A percentile compares a stretch with the other conserved stretches of the same genome.
phyloP scores from a whole-genome alignment of 2,329 filamentous ascomycete genomes.

The Fusarium foetens region DNA sequence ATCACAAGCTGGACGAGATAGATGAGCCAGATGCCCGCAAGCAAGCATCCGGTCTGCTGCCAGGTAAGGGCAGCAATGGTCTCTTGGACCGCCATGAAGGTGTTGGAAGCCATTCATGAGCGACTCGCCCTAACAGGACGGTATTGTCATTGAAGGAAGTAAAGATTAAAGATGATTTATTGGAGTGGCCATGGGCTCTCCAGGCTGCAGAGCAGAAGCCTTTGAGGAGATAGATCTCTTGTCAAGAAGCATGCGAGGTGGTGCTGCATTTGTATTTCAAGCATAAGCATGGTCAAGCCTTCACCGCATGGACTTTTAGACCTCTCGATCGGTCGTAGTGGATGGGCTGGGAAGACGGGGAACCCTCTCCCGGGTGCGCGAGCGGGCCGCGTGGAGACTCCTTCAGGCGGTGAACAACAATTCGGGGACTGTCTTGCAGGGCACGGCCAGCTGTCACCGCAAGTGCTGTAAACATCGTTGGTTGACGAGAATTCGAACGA shows the following conservation, averaged over 20 bases:
- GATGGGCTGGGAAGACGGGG: conserved; percentile 32
- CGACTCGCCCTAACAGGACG: conserved; percentile 41
- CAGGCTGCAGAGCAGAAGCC: conserved; percentile 40
- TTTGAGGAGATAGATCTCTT: conserved; percentile 23
- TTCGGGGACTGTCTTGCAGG: conserved; percentile 29
- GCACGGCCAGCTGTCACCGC: conserved; percentile 45
- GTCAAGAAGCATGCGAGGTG: conserved; percentile 31
- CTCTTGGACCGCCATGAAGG: conserved; percentile 42
- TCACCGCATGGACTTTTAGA: conserved; percentile 31
- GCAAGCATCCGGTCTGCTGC: conserved; percentile 42
- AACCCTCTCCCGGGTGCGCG: conserved; percentile 32
- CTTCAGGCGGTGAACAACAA: conserved; percentile 43
- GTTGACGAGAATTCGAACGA: conserved; percentile 21
- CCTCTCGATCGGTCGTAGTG: conserved; percentile 19
- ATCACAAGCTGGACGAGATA: conserved; percentile 46
- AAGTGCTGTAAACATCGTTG: conserved; percentile 41
- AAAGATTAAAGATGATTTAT: conserved; percentile 11
- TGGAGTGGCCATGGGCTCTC: conserved; percentile 41
- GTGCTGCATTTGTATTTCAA: conserved; percentile 41
- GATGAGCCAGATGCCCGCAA: conserved; percentile 43
- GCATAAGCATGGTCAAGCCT: conserved; percentile 23
- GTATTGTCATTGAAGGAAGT: conserved; percentile 44
- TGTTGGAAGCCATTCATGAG: conserved; percentile 41
- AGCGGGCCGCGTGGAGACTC: conserved; percentile 44
- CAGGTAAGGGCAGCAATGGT: conserved; percentile 38